Evolutionary conservation across 2,329 filamentous ascomycete genomes (phyloP).

Genomic region (Clonostachys rosea): DNA sequence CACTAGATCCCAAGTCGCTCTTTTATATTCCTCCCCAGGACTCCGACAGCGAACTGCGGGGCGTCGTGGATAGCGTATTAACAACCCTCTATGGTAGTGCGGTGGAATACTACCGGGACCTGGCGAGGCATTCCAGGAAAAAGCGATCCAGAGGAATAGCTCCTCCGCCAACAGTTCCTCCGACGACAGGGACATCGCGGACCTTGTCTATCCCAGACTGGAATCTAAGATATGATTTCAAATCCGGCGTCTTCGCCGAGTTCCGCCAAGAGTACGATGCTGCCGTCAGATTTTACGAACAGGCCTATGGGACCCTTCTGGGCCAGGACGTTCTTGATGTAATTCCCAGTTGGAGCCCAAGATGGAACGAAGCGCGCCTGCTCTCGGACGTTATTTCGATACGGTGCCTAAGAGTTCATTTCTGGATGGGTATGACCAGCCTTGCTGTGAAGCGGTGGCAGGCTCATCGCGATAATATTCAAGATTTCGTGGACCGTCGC

Average conservation of each 20-base stretch:
- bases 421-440: constrained; percentile 78
- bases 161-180: constrained; percentile 77
- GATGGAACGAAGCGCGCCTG: constrained; percentile 91
- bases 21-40: constrained; percentile 78
- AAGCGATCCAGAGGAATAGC: constrained; percentile 78
- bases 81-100: constrained; percentile 67
- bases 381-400: constrained; percentile 78
- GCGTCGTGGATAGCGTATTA: constrained; percentile 70
- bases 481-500: constrained; percentile 73
- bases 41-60: constrained; percentile 65
- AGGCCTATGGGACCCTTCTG: constrained; percentile 79
- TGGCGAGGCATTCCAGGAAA: constrained; percentile 86
- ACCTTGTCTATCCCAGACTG: constrained; percentile 81
- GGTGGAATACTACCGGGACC: constrained; percentile 87
- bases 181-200: constrained; percentile 79
- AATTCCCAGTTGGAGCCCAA: constrained; percentile 82
- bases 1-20: constrained; percentile 76
- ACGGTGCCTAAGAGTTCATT: constrained; percentile 73
- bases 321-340: constrained; percentile 81
- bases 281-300: constrained; percentile 79
- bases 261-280: constrained; percentile 91
- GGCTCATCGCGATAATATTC: constrained; percentile 67
- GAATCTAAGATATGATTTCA: constrained; percentile 94
- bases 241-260: constrained; percentile 84
- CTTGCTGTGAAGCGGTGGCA: constrained; percentile 78